phyloP scores from a whole-genome alignment of 495 filamentous ascomycete genomes.

The Delitschia confertaspora region DNA sequence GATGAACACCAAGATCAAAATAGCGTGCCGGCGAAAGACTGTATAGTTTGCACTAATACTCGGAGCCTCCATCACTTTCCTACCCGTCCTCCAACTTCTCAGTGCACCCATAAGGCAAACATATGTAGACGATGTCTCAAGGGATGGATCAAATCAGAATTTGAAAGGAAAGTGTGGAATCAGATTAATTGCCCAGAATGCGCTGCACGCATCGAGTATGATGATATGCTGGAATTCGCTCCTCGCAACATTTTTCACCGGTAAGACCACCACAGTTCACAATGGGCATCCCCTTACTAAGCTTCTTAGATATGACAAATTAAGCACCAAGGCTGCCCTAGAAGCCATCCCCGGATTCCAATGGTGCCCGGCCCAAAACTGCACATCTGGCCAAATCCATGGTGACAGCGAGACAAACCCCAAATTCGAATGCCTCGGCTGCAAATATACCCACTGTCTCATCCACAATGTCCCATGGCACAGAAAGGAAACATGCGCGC shows the following conservation, averaged over 20 bases:
- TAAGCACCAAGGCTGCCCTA: conserved; percentile 13
- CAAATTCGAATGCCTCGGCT: conserved; percentile 32
- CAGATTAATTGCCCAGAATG: conserved; percentile 27
- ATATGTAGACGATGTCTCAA: conserved; percentile 20
- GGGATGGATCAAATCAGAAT: conserved; percentile 20
- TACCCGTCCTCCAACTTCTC: conserved; percentile 5
- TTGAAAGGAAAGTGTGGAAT: conserved; percentile 16
- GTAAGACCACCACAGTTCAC: conserved; percentile 1
- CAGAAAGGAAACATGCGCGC: conserved; percentile 32
- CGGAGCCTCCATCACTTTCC: conserved; percentile 11
- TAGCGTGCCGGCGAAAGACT: conserved; percentile 7
- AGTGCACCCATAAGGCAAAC: conserved; percentile 18
- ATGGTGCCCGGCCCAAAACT: conserved; percentile 21
- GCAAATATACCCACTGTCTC: conserved; percentile 35
- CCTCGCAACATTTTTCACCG: conserved; percentile 8
- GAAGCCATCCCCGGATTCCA: conserved; percentile 23
- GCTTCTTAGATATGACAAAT: conserved; percentile 16
- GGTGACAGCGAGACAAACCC: conserved; percentile 4
- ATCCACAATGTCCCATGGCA: conserved; percentile 37
- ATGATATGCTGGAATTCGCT: conserved; percentile 18
- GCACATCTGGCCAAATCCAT: conserved; percentile 26
- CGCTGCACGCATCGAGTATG: conserved; percentile 8
- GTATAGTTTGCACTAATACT: conserved; percentile 19
- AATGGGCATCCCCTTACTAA: not conserved
- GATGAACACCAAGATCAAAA: too few relatives aligned